Evolutionary conservation across 2,329 filamentous ascomycete species (phyloP), one percentile per base, ranked within the genome.

Genomic region (Beauveria scarabaeidicola): DNA sequence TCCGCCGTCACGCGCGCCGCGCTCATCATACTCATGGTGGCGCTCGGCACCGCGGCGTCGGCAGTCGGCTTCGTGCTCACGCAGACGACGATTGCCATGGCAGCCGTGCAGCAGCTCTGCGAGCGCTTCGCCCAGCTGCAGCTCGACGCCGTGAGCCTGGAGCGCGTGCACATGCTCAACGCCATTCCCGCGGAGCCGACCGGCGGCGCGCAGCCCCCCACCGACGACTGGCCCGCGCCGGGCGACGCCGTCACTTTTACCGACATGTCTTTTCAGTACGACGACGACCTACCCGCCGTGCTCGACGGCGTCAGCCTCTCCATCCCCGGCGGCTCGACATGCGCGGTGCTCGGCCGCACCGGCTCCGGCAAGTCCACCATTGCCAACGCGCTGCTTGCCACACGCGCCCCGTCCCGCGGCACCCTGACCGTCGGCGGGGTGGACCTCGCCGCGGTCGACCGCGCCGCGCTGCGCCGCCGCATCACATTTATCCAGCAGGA

Each of bases 101-200:
- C 61, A 1, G 65, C 72, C 0, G 72, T 75, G 1, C 73, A 75
- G 51, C 75, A 77, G 1, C 80, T 96, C 0, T 96, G 91, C 72
- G 84, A 85, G 62, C 82, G 85, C 61, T 96, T 96, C 66, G 91
- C 91, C 2, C 84, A 89, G 67, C 79, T 96, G 1, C 91, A 96
- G 69, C 91, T 96, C 82, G 88, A 96, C 68, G 96, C 96, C 65
- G 91, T 96, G 0, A 92, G 89, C 0, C 89, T 96, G 0, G 91
- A 96, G 73, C 84, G 91, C 44, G 87, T 96, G 0, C 85, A 94
- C 10, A 90, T 94, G 70, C 80, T 96, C 0, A 78, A 94, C 1
- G 83, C 89, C 61, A 81, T 96, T 0, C 88, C 92, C 17, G 84
- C 90, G 68, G 91, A 96, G 69, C 76, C 84, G 0, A 78, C 76